A percentile compares a stretch with the other conserved stretches of the same genome.
Evolutionary conservation across 208 protist species (phyloP).

Genomic region (Leishmania amazonensis): DNA sequence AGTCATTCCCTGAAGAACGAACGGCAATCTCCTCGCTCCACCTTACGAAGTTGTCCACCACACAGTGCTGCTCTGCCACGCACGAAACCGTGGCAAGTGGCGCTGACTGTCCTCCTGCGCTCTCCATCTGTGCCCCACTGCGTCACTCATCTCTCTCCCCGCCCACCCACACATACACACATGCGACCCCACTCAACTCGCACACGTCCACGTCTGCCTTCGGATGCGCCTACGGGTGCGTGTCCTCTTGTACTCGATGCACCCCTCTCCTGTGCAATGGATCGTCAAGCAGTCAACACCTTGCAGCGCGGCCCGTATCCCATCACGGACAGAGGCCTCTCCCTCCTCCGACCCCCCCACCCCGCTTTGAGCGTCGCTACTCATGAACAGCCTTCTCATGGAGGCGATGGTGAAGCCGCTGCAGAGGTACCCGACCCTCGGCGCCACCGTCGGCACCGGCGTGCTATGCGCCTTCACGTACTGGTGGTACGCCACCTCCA

Average conservation of each 20-base stretch:
- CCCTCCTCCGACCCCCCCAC: not conserved
- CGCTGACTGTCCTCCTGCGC: too few relatives aligned
- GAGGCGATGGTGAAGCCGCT: slow-evolving; percentile 48
- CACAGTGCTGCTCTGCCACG: too few relatives aligned
- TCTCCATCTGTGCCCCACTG: too few relatives aligned
- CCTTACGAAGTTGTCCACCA: too few relatives aligned
- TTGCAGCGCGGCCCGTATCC: not conserved
- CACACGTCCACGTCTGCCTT: not conserved
- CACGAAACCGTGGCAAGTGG: too few relatives aligned
- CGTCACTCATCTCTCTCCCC: not conserved
- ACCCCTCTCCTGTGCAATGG: not conserved
- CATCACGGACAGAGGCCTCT: not conserved
- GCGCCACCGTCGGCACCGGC: slow-evolving; percentile 55
- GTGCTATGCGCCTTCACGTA: slow-evolving; percentile 60
- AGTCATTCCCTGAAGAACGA: too few relatives aligned
- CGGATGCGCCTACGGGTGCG: not conserved
- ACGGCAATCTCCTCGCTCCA: too few relatives aligned
- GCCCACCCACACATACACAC: too few relatives aligned
- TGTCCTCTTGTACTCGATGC: not conserved
- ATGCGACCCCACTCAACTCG: not conserved
- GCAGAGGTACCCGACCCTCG: slow-evolving; percentile 50
- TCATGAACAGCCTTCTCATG: slow-evolving; percentile 55
- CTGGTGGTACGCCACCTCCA: slow-evolving; percentile 74
- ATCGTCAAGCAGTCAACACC: not conserved
- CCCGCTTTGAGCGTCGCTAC: not conserved